A percentile compares a stretch with the other conserved stretches of the same genome.
Evolutionary conservation across 345 rosid species (phyloP).

Genomic region (Lepidium sativum): DNA sequence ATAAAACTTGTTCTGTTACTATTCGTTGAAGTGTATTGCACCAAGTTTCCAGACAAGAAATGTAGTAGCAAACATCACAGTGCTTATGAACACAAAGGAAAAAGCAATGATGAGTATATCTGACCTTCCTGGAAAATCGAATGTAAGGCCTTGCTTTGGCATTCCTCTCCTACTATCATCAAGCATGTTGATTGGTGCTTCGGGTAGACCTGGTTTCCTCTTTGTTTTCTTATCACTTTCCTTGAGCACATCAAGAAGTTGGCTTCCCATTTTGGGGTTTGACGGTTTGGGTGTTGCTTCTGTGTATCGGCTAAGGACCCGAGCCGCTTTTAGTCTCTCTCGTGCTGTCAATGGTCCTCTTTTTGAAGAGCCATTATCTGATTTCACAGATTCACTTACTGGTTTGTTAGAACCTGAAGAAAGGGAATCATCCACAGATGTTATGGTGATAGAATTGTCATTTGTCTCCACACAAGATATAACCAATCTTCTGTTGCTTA

Average conservation of each 20-base stretch:
- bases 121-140: slow-evolving; percentile 62
- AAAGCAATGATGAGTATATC: slow-evolving; percentile 61
- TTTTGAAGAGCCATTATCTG: slow-evolving; percentile 36
- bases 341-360: slow-evolving; percentile 64
- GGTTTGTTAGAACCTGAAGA: slow-evolving; percentile 21
- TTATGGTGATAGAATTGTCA: slow-evolving; percentile 22
- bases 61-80: slow-evolving; percentile 84
- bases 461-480: slow-evolving; percentile 34
- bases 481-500: slow-evolving; percentile 25
- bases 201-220: slow-evolving; percentile 66
- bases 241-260: slow-evolving; percentile 59
- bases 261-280: slow-evolving; percentile 62
- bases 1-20: slow-evolving; percentile 7
- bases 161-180: slow-evolving; percentile 86
- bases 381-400: slow-evolving; percentile 21
- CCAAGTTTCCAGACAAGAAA: slow-evolving; percentile 85
- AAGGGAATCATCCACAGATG: not conserved
- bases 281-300: slow-evolving; percentile 50
- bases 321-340: slow-evolving; percentile 84
- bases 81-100: slow-evolving; percentile 76
- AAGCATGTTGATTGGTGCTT: slow-evolving; percentile 79
- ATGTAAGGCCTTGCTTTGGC: slow-evolving; percentile 69
- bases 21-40: slow-evolving; percentile 81
- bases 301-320: slow-evolving; percentile 53
- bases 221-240: slow-evolving; percentile 64